A percentile compares a stretch with the other conserved stretches of the same genome.
Conservation (phyloP, 371 early-diverging fungal genomes). For the Mucor piriformis region DNA sequence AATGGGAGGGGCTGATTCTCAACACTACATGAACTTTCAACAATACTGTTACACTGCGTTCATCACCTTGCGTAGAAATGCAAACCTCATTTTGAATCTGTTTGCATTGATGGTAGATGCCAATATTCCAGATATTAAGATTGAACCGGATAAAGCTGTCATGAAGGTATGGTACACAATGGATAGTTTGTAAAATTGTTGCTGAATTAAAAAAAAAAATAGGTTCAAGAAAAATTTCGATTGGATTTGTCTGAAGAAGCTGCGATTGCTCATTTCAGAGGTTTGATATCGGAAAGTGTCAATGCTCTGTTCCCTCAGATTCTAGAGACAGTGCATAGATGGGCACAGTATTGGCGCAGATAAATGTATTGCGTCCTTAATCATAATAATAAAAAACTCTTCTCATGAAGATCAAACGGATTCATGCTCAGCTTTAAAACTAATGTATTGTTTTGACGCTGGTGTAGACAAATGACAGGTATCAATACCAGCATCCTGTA, state of each 20-base stretch:
- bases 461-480: no score
- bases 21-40: slow-evolving; percentile 84
- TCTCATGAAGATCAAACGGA: no score
- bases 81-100: slow-evolving; percentile 93
- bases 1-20: slow-evolving; percentile 91
- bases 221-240: slow-evolving; percentile 94
- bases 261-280: slow-evolving; percentile 91
- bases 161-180: slow-evolving; percentile 64
- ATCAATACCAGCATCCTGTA: no score
- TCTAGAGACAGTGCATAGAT: slow-evolving; percentile 95
- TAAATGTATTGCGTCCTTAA: slow-evolving; percentile 23
- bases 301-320: slow-evolving; percentile 96
- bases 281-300: slow-evolving; percentile 90
- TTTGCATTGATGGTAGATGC: slow-evolving; percentile 95
- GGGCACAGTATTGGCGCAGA: slow-evolving; percentile 88
- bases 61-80: slow-evolving; percentile 87
- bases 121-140: slow-evolving; percentile 93
- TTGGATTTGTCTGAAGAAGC: slow-evolving; percentile 93
- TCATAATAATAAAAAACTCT: neutral
- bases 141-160: slow-evolving; percentile 96
- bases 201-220: neutral
- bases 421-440: no score
- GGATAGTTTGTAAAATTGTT: no score
- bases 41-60: slow-evolving; percentile 93
- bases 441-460: no score